These are phyloP conservation scores for Zalaria obscura DNA, from an alignment of 2,329 filamentous ascomycete genomes.

Conservation along the genomic window DNA sequence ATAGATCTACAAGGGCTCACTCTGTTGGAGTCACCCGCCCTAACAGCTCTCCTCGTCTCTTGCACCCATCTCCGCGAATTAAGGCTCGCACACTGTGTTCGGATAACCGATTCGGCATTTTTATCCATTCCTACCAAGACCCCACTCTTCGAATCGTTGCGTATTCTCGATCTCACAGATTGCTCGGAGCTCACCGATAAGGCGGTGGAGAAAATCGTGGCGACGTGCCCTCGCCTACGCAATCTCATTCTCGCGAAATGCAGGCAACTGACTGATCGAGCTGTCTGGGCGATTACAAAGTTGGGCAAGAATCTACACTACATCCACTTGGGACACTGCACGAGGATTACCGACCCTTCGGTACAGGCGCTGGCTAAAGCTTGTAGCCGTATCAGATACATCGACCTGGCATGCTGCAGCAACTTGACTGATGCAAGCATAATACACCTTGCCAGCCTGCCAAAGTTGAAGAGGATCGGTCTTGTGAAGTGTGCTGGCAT, in stretches of 20 bases:
- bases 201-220: conserved; percentile 77
- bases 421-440: conserved; percentile 82
- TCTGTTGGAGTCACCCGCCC: conserved; percentile 66
- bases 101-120: conserved; percentile 82
- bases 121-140: conserved; percentile 55
- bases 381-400: conserved; percentile 93
- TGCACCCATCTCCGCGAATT: conserved; percentile 80
- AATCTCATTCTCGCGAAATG: conserved; percentile 95
- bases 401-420: conserved; percentile 89
- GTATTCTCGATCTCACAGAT: conserved; percentile 86
- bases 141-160: conserved; percentile 63
- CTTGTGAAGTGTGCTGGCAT: conserved; percentile 87
- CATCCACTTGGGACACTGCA: conserved; percentile 87
- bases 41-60: conserved; percentile 66
- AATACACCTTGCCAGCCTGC: conserved; percentile 66
- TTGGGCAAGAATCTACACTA: conserved; percentile 95
- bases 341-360: conserved; percentile 76
- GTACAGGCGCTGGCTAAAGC: conserved; percentile 69
- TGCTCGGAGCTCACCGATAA: conserved; percentile 74
- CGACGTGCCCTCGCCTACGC: conserved; percentile 70
- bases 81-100: conserved; percentile 69
- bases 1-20: conserved; percentile 85
- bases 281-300: conserved; percentile 74
- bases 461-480: conserved; percentile 88
- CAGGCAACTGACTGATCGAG: conserved; percentile 75